Percentiles rank a stretch among this genome's conserved stretches.
phyloP scores from a whole-genome alignment of 139 green algal genomes.

The Chlorella sp. region DNA sequence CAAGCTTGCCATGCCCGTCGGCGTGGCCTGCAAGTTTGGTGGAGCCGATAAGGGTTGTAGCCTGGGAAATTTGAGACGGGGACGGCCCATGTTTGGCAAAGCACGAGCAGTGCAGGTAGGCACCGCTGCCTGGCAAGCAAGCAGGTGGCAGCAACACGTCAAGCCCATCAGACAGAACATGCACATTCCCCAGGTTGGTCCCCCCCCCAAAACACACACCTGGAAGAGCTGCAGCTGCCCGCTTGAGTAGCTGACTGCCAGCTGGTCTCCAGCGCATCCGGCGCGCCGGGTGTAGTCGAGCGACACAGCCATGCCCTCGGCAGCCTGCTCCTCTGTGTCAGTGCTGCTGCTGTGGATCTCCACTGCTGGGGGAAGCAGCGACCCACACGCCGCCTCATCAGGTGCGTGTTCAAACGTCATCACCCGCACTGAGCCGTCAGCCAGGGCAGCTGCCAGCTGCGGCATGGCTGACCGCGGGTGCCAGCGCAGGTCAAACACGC shows the following conservation, averaged over 20 bases:
- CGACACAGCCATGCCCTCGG: slow-evolving; percentile 24
- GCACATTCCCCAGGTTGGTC: too few relatives aligned
- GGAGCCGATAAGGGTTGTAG: not conserved
- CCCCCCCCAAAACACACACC: too few relatives aligned
- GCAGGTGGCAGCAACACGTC: too few relatives aligned
- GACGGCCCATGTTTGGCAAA: too few relatives aligned
- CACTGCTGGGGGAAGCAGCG: not conserved
- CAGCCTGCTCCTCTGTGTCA: not conserved
- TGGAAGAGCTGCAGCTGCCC: slow-evolving; percentile 32
- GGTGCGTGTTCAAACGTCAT: not conserved
- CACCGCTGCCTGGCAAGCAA: too few relatives aligned
- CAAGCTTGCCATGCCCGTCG: slow-evolving; percentile 24
- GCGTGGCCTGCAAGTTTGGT: not conserved
- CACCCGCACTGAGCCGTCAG: slow-evolving; percentile 39
- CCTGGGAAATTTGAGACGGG: too few relatives aligned
- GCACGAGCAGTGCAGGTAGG: too few relatives aligned
- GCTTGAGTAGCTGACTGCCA: slow-evolving; percentile 26
- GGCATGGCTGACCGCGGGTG: slow-evolving; percentile 13
- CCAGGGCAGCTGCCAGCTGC: slow-evolving; percentile 31
- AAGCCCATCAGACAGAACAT: too few relatives aligned
- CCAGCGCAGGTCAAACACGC: slow-evolving; percentile 50
- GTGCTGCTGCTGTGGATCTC: not conserved
- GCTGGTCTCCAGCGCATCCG: not conserved
- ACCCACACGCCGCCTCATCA: not conserved
- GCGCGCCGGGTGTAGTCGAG: slow-evolving; percentile 14